phyloP scores from a whole-genome alignment of 345 rosid genomes.

The Physaria fendleri region DNA sequence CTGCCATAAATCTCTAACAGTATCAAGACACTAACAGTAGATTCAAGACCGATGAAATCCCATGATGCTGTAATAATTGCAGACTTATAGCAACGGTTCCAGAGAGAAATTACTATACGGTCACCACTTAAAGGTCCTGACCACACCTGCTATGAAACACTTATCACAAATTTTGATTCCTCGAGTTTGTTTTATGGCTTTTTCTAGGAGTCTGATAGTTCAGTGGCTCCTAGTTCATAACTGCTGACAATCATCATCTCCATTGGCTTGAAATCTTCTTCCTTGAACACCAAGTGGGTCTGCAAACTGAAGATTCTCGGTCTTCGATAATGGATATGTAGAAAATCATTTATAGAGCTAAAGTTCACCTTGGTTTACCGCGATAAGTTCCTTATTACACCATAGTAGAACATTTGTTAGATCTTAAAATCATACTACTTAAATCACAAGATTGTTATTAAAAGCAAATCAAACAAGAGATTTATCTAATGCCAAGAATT shows the following conservation, averaged over 20 bases:
- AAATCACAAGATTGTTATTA: too few relatives aligned
- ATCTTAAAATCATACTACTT: too few relatives aligned
- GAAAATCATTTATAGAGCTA: too few relatives aligned
- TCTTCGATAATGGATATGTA: background rate
- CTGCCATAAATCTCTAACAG: slow-evolving; percentile 85
- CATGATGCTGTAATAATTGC: slow-evolving; percentile 64
- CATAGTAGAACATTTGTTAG: too few relatives aligned
- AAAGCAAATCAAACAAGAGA: background rate
- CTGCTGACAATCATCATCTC: slow-evolving; percentile 65
- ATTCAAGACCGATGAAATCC: slow-evolving; percentile 70
- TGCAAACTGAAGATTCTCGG: slow-evolving; percentile 35
- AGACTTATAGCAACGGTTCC: slow-evolving; percentile 76
- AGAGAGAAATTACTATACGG: slow-evolving; percentile 69
- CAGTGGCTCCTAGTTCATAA: slow-evolving; percentile 23
- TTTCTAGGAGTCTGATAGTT: background rate
- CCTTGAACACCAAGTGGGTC: slow-evolving; percentile 97
- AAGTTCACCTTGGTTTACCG: too few relatives aligned
- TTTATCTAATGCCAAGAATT: slow-evolving; percentile 17
- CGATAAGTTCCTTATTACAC: too few relatives aligned
- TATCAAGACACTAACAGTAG: slow-evolving; percentile 53
- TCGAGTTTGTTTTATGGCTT: background rate
- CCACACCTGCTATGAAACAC: slow-evolving; percentile 60
- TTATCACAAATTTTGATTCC: background rate
- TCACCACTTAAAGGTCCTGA: slow-evolving; percentile 81
- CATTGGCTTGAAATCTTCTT: slow-evolving; percentile 59